Evolutionary conservation across 1,284 basidiomycete species (phyloP).

Genomic region (Pseudomicrostroma phylloplanum): DNA sequence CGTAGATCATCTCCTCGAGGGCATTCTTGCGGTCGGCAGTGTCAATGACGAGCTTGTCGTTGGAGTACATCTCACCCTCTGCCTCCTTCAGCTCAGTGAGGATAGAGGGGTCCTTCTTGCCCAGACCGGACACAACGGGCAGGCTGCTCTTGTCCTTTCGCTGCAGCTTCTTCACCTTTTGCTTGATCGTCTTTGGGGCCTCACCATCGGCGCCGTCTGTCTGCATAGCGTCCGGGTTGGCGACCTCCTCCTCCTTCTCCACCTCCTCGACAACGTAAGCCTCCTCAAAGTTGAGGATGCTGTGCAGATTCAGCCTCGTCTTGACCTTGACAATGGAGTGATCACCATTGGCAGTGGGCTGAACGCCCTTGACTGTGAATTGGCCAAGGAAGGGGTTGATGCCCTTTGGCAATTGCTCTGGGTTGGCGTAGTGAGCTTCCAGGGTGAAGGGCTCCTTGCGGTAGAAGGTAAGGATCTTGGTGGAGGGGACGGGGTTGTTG

Average conservation of each 20-base stretch:
- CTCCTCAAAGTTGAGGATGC: conserved; percentile 47
- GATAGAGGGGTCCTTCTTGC: conserved; percentile 32
- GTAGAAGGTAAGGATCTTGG: conserved; percentile 51
- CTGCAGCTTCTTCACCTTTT: conserved; percentile 49
- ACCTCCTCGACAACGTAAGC: conserved; percentile 50
- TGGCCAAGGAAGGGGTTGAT: conserved; percentile 47
- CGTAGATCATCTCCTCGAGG: conserved; percentile 50
- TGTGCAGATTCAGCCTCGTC: conserved; percentile 49
- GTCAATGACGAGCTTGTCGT: conserved; percentile 50
- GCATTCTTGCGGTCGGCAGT: conserved; percentile 51
- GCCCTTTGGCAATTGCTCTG: conserved; percentile 37
- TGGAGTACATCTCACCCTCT: conserved; percentile 46
- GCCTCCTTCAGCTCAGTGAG: conserved; percentile 42
- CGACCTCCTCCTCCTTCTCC: conserved; percentile 49
- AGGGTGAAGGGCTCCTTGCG: conserved; percentile 49
- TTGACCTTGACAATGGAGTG: conserved; percentile 51
- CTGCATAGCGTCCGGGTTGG: conserved; percentile 39
- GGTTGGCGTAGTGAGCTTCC: conserved; percentile 43
- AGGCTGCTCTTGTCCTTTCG: conserved; percentile 42
- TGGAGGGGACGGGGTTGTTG: conserved; percentile 50
- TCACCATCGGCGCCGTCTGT: conserved; percentile 29
- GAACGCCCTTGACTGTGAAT: conserved; percentile 46
- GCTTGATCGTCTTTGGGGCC: conserved; percentile 47
- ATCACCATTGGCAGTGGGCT: conserved; percentile 46
- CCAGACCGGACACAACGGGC: conserved; percentile 37